Percentiles rank a stretch among this genome's conserved stretches.
Conservation (phyloP, 2,329 filamentous ascomycete genomes). For the Colletotrichum sp. region DNA sequence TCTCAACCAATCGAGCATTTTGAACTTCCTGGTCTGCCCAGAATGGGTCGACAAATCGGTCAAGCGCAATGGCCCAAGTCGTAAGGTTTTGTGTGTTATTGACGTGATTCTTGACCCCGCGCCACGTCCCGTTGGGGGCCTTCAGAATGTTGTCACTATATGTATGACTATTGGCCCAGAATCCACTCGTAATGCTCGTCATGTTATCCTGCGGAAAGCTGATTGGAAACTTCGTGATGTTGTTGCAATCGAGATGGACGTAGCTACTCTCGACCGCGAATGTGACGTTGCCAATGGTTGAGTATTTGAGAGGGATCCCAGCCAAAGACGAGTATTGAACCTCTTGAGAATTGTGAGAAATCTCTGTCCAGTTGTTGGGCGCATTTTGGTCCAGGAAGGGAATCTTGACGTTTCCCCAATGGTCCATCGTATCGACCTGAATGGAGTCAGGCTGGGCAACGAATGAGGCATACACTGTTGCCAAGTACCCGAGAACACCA, state of each 20-base stretch:
- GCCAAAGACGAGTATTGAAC: not conserved
- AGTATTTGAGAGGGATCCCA: not conserved
- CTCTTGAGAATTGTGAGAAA: not conserved
- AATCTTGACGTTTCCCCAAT: constrained; percentile 33
- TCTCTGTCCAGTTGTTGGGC: not conserved
- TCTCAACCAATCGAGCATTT: not conserved
- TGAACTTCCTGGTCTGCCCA: not conserved
- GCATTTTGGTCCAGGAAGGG: constrained; percentile 15
- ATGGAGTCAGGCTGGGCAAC: constrained; percentile 24
- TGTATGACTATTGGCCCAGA: not conserved
- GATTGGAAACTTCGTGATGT: not conserved
- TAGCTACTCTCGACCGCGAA: constrained; percentile 5
- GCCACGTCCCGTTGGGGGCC: not conserved
- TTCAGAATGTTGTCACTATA: not conserved
- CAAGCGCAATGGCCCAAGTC: not conserved
- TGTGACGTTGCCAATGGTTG: not conserved
- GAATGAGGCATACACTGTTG: constrained; percentile 18
- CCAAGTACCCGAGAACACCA: not conserved
- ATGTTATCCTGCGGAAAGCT: not conserved
- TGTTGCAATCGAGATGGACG: not conserved
- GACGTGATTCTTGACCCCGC: not conserved
- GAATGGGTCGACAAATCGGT: not conserved
- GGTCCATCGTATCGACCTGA: constrained; percentile 24
- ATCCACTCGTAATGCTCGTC: not conserved
- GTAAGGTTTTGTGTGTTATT: not conserved